Evolutionary conservation across 2,329 filamentous ascomycete genomes (phyloP).

Genomic region (Colletotrichum sp.): DNA sequence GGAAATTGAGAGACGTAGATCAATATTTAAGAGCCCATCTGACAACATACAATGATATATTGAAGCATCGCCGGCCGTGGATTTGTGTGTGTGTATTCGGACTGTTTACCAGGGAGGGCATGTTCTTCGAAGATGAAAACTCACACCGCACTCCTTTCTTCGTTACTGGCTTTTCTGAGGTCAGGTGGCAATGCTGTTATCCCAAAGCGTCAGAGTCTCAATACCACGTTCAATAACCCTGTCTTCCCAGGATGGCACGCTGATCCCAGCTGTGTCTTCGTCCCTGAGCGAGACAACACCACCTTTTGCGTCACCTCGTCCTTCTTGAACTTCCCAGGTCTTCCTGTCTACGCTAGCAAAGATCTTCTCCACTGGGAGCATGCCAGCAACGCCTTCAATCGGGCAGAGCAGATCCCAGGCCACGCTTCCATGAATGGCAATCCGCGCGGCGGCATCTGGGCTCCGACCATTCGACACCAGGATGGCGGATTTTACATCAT

Average conservation of each 20-base stretch:
- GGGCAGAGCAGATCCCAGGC: constrained; percentile 44
- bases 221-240: constrained; percentile 41
- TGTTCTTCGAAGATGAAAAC: background rate
- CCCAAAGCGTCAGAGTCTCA: background rate
- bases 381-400: constrained; percentile 38
- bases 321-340: constrained; percentile 56
- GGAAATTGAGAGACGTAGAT: no score
- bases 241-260: constrained; percentile 55
- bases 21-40: no score
- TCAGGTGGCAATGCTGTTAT: background rate
- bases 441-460: constrained; percentile 48
- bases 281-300: constrained; percentile 41
- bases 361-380: background rate
- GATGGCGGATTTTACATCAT: background rate
- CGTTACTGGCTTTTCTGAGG: accelerated
- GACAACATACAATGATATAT: no score
- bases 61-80: no score
- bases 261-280: constrained; percentile 48
- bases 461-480: constrained; percentile 35
- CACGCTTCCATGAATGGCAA: constrained; percentile 29
- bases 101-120: background rate
- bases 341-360: constrained; percentile 50
- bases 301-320: constrained; percentile 58
- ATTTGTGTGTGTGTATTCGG: no score
- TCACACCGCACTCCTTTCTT: background rate